A percentile compares a stretch with the other conserved stretches of the same genome.
Evolutionary conservation across 495 filamentous ascomycete genomes (phyloP).

Genomic region (Emericellopsis terricola): DNA sequence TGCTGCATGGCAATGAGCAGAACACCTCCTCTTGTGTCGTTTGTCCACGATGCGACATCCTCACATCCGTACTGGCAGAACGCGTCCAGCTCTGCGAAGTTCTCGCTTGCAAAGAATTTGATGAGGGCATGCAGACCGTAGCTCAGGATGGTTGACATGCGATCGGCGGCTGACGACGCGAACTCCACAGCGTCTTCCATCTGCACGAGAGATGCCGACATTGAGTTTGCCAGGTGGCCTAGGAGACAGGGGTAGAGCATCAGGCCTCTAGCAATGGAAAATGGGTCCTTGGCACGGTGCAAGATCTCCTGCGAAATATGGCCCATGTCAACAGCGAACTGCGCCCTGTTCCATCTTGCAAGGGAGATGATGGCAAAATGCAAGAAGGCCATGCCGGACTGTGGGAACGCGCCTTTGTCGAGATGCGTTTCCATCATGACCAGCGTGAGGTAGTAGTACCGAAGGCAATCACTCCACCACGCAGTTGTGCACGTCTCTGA

Average conservation of each 20-base stretch:
- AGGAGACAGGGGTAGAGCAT: conserved; percentile 60
- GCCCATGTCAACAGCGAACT: conserved; percentile 47
- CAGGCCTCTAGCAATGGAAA: conserved; percentile 49
- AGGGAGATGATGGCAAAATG: conserved; percentile 58
- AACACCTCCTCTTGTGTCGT: conserved; percentile 64
- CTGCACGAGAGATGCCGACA: conserved; percentile 38
- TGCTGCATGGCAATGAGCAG: conserved; percentile 55
- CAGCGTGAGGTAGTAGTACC: conserved; percentile 61
- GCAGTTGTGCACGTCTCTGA: conserved; percentile 62
- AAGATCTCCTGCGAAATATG: conserved; percentile 46
- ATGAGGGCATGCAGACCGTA: conserved; percentile 54
- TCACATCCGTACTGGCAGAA: conserved; percentile 58
- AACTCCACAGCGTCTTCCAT: conserved; percentile 54
- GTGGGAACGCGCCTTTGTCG: conserved; percentile 43
- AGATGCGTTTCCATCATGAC: conserved; percentile 55
- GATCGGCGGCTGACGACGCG: conserved; percentile 54
- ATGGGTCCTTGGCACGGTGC: conserved; percentile 45
- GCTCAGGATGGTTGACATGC: conserved; percentile 55
- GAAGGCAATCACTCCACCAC: conserved; percentile 60
- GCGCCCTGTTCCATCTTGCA: conserved; percentile 51
- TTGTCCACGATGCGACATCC: conserved; percentile 55
- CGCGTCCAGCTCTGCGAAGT: conserved; percentile 55
- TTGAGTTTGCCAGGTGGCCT: conserved; percentile 47
- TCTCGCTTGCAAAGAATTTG: conserved; percentile 55
- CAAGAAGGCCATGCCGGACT: conserved; percentile 59